Evolutionary conservation across 208 protist genomes (phyloP).

Genomic region (Trypanosoma platydactyli): DNA sequence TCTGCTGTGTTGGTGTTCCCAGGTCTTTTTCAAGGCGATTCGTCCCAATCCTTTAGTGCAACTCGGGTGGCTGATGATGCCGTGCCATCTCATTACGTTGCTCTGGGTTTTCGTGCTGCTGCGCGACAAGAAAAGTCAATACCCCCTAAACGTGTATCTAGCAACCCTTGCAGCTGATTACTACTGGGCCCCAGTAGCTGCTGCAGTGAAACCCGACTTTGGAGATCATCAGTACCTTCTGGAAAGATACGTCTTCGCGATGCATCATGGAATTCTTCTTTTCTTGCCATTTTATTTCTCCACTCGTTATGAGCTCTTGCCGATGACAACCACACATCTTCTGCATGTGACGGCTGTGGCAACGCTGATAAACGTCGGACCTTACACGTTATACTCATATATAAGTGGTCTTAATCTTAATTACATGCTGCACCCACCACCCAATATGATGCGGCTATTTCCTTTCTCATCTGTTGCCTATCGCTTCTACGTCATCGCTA

Average conservation of each 20-base stretch:
- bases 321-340: constrained; percentile 40
- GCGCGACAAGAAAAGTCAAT: constrained; percentile 29
- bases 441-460: constrained; percentile 10
- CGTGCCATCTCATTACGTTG: constrained; percentile 71
- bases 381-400: constrained; percentile 44
- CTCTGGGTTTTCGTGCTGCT: constrained; percentile 56
- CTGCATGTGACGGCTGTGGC: constrained; percentile 63
- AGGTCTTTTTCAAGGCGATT: constrained; percentile 49
- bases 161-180: constrained; percentile 62
- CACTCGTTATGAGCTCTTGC: constrained; percentile 48
- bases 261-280: constrained; percentile 68
- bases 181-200: constrained; percentile 45
- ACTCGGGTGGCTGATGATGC: constrained; percentile 81
- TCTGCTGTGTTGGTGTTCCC: constrained; percentile 38
- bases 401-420: constrained; percentile 75
- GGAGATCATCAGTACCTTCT: constrained; percentile 57
- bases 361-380: constrained; percentile 49
- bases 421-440: constrained; percentile 74
- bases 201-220: constrained; percentile 50
- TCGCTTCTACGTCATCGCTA: constrained; percentile 33
- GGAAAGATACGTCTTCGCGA: constrained; percentile 51
- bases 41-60: constrained; percentile 69
- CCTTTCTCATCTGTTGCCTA: constrained; percentile 38
- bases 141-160: constrained; percentile 53
- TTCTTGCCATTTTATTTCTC: constrained; percentile 70